These are phyloP conservation scores for Fraxinus americana DNA, from an alignment of 257 asterid species.

Conservation along the genomic window DNA sequence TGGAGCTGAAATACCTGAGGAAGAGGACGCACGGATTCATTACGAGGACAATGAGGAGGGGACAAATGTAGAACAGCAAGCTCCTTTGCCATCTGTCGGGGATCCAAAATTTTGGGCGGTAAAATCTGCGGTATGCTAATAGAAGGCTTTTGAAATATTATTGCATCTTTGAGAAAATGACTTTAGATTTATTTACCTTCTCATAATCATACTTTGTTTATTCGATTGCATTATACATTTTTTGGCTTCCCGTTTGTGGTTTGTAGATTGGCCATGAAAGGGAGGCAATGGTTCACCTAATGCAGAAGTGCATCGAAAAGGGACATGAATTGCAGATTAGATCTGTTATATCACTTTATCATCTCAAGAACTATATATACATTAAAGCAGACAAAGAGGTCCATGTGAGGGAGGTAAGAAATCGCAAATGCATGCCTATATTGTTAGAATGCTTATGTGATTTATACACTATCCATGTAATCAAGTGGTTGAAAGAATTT, in stretches of 20 bases:
- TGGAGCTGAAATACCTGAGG: slow-evolving; percentile 74
- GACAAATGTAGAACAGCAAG: slow-evolving; percentile 92
- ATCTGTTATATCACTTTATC: slow-evolving; percentile 89
- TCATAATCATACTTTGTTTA: background rate
- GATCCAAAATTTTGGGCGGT: slow-evolving; percentile 98
- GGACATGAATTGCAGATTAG: slow-evolving; percentile 85
- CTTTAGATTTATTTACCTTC: background rate
- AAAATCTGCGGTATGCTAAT: slow-evolving; percentile 83
- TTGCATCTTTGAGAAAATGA: background rate
- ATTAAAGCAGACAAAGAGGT: slow-evolving; percentile 94
- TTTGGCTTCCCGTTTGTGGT: slow-evolving; percentile 4
- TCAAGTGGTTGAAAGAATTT: slow-evolving; percentile 13
- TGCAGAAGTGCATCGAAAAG: slow-evolving; percentile 88
- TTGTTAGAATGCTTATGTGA: background rate
- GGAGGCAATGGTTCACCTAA: slow-evolving; percentile 91
- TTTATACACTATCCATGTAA: background rate
- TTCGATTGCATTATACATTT: no score
- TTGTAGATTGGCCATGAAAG: slow-evolving; percentile 85
- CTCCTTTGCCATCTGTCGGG: slow-evolving; percentile 88
- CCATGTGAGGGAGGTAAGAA: slow-evolving; percentile 86
- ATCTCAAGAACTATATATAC: slow-evolving; percentile 74
- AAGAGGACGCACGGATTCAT: slow-evolving; percentile 61
- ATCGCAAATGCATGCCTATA: background rate
- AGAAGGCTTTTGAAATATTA: background rate
- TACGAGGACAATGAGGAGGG: slow-evolving; percentile 92